phyloP scores from a whole-genome alignment of 352 stramenopile species.

The Saprolegnia diclina region DNA sequence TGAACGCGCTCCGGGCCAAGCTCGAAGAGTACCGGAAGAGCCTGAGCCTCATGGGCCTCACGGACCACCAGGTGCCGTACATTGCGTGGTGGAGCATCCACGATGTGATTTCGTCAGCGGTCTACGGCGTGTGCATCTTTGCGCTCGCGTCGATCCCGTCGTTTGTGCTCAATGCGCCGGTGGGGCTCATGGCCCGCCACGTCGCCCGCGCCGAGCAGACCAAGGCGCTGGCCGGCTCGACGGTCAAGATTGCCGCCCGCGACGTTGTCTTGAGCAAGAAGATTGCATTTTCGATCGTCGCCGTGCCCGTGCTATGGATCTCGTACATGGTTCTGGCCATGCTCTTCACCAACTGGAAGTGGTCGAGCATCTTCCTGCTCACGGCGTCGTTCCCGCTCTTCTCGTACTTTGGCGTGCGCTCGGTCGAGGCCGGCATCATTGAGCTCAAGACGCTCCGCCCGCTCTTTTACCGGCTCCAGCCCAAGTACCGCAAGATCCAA shows the following conservation, averaged over 20 bases:
- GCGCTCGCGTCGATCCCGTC: conserved; percentile 86
- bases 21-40: conserved; percentile 83
- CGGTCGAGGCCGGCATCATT: conserved; percentile 82
- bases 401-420: conserved; percentile 83
- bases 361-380: conserved; percentile 72
- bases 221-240: conserved; percentile 79
- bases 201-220: conserved; percentile 69
- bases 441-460: conserved; percentile 80
- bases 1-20: conserved; percentile 58
- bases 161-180: conserved; percentile 87
- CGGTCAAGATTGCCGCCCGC: conserved; percentile 86
- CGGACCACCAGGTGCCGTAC: conserved; percentile 87
- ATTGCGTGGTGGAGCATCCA: conserved; percentile 84
- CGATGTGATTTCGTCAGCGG: conserved; percentile 83
- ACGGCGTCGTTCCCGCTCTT: conserved; percentile 81
- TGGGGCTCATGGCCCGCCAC: conserved; percentile 81
- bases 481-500: conserved; percentile 70
- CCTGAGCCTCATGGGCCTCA: conserved; percentile 82
- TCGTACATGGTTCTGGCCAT: conserved; percentile 80
- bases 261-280: conserved; percentile 92
- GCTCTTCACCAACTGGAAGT: conserved; percentile 80
- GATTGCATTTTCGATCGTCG: conserved; percentile 89
- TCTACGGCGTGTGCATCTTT: conserved; percentile 81
- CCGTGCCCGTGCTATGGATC: conserved; percentile 83
- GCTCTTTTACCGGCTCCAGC: conserved; percentile 73